A percentile compares a stretch with the other conserved stretches of the same genome.
These are phyloP conservation scores for Hypoxylon fuscum DNA, from an alignment of 495 filamentous ascomycete genomes.

Conservation along the genomic window DNA sequence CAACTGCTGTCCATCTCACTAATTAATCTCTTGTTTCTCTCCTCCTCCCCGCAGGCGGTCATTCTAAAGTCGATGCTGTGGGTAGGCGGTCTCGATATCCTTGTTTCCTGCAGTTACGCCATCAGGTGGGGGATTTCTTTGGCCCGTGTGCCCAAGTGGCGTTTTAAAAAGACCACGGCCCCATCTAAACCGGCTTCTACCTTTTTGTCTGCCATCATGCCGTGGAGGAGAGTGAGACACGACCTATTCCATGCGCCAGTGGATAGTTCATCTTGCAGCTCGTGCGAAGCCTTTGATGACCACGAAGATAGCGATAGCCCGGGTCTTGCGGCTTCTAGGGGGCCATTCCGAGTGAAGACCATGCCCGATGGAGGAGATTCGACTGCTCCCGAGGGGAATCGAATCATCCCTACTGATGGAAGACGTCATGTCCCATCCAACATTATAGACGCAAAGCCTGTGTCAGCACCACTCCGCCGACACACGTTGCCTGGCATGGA, in stretches of 20 bases:
- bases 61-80: slow-evolving; percentile 87
- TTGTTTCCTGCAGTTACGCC: slow-evolving; percentile 75
- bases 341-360: slow-evolving; percentile 18
- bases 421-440: slow-evolving; percentile 29
- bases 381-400: slow-evolving; percentile 8
- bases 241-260: slow-evolving; percentile 41
- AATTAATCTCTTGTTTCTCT: slow-evolving; percentile 82
- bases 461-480: slow-evolving; percentile 48
- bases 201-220: slow-evolving; percentile 41
- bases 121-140: slow-evolving; percentile 88
- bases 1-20: slow-evolving; percentile 84
- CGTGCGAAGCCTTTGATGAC: slow-evolving; percentile 44
- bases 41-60: slow-evolving; percentile 81
- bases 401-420: background rate
- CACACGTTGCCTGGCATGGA: slow-evolving; percentile 62
- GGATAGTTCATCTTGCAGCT: slow-evolving; percentile 45
- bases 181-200: slow-evolving; percentile 36
- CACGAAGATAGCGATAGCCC: slow-evolving; percentile 32
- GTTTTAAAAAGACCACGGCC: slow-evolving; percentile 68
- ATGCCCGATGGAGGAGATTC: slow-evolving; percentile 11
- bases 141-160: slow-evolving; percentile 90
- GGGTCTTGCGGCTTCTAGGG: slow-evolving; percentile 6
- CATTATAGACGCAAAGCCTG: slow-evolving; percentile 24
- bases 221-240: slow-evolving; percentile 44
- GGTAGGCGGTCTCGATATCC: slow-evolving; percentile 82